Evolutionary conservation across 306 rosid genomes (phyloP), one percentile per base, ranked within the genome.

Genomic region (Carpinus viminea): DNA sequence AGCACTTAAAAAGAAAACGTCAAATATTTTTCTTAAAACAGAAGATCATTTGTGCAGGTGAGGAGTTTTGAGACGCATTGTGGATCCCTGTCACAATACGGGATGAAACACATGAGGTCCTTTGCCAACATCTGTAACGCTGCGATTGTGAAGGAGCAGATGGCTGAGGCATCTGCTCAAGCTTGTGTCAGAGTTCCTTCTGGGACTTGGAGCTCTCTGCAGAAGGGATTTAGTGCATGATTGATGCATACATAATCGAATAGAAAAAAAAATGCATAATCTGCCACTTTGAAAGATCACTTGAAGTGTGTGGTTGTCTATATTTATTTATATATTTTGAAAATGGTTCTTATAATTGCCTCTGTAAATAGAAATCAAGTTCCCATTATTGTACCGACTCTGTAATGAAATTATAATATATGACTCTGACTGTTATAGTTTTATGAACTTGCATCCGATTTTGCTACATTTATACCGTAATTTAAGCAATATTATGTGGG

Each of bases 31-130:
- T 31, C 3, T 31, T 31, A 31, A 31, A 31, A 31, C 34, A 31
- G 3, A 31, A 31, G 34, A 31, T 31, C 34, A 31, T n/a, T 7
- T 38, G 74, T 80, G 76, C 84, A 96, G 99, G 99, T 96, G 72
- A 85, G 96, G 80, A 88, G 86, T 84, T 96, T 87, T 76, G 99
- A 96, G 97, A 88, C 94, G 46, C 82, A 85, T 26, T 96, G 99
- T 34, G 99, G 98, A 86, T 88, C 97, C 16, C 80, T 96, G 43
- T 96, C 99, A 60, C 97, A 96, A 55, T 96, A 96, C 59, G 99
- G 99, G 61, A 93, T 96, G 98, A 96, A 96, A 68, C 96, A 93
- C 76, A 93, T 93, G 99, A 81, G 98, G 55, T 90, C 99, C 70
- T 86, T 96, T 28, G 98, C 96, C 36, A 96, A 93, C 90, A 78